A percentile compares a stretch with the other conserved stretches of the same genome.
Conservation (phyloP, 805 yeast genomes). For the Myxozyma neotropica region DNA sequence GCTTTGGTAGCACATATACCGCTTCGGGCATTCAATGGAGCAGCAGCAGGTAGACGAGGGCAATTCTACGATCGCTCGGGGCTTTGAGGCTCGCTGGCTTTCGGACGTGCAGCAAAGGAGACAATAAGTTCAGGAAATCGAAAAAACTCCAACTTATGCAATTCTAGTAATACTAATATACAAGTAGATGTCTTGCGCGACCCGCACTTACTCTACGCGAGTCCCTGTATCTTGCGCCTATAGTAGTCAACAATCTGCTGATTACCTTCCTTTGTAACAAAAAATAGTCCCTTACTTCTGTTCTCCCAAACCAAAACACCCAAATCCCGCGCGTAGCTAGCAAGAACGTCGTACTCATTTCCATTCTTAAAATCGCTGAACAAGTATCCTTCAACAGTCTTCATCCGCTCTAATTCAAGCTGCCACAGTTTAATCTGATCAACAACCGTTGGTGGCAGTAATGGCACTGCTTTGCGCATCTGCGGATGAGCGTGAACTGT, state of each 20-base stretch:
- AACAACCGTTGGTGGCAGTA: constrained; percentile 93
- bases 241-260: constrained; percentile 91
- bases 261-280: constrained; percentile 85
- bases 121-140: background rate
- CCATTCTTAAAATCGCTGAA: constrained; percentile 82
- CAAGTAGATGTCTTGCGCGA: background rate
- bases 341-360: constrained; percentile 71
- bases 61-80: background rate
- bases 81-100: background rate
- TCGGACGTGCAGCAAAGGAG: background rate
- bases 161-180: background rate
- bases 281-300: constrained; percentile 66
- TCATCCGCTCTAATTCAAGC: constrained; percentile 88
- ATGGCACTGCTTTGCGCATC: constrained; percentile 65
- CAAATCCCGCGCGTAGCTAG: constrained; percentile 81
- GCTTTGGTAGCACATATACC: background rate
- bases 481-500: constrained; percentile 94
- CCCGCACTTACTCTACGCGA: background rate
- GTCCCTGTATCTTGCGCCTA: constrained; percentile 48
- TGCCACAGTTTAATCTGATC: constrained; percentile 98
- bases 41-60: background rate
- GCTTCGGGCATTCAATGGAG: constrained; percentile 9
- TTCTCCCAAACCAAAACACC: constrained; percentile 93
- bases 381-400: constrained; percentile 80
- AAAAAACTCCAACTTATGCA: constrained; percentile 8